Conservation (phyloP, 257 asterid genomes). For the Sherardia arvensis region DNA sequence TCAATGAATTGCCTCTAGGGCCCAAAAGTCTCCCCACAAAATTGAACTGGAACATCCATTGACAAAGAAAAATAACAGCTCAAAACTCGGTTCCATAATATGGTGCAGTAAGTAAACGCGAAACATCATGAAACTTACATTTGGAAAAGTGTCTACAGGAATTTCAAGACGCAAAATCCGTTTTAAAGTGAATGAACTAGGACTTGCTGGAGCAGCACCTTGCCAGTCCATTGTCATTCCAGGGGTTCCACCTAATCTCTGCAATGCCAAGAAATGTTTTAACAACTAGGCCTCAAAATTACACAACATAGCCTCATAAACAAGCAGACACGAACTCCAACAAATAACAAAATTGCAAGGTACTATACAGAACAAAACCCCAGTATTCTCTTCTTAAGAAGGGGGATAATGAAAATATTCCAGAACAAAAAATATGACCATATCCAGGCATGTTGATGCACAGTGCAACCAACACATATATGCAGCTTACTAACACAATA, state of each 20-base stretch:
- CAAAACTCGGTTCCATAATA: background rate
- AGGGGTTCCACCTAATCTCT: conserved; percentile 79
- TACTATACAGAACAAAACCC: background rate
- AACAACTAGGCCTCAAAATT: background rate
- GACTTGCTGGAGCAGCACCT: conserved; percentile 99
- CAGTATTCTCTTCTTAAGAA: background rate
- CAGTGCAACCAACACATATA: background rate
- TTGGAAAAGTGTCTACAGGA: conserved; percentile 91
- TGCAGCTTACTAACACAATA: background rate
- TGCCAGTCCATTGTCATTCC: conserved; percentile 99
- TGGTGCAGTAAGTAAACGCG: conserved; percentile 1
- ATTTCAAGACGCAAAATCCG: conserved; percentile 88
- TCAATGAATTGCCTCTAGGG: conserved; percentile 94
- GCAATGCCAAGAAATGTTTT: conserved; percentile 14
- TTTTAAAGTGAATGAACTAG: conserved; percentile 84
- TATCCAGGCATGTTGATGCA: too few species aligned
- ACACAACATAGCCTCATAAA: background rate
- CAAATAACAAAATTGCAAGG: background rate
- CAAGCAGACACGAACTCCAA: background rate
- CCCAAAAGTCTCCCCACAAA: conserved; percentile 98
- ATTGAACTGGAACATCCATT: conserved; percentile 53
- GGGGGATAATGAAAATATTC: background rate
- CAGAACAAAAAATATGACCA: background rate
- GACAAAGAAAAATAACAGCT: background rate
- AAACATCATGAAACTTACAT: conserved; percentile 34